Percentiles rank a stretch among this genome's conserved stretches.
Evolutionary conservation across 1,139 yeast genomes (phyloP).

Genomic region (Eremothecium cymbalariae): DNA sequence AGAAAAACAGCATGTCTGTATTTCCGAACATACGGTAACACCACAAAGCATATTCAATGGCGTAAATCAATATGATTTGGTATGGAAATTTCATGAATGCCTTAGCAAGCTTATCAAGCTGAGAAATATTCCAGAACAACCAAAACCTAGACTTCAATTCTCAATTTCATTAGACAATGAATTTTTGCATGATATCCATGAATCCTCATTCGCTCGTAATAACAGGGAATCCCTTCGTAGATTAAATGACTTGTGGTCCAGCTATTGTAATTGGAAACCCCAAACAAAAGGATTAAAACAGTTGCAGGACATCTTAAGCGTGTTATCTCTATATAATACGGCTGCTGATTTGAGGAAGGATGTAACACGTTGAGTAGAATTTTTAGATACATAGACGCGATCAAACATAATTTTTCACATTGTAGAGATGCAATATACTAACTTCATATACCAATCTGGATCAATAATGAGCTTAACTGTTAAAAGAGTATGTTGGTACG

Average conservation of each 20-base stretch:
- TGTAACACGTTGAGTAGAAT: constrained; percentile 6
- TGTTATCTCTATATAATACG: constrained; percentile 23
- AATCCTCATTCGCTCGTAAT: constrained; percentile 17
- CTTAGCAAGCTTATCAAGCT: constrained; percentile 23
- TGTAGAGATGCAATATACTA: no score
- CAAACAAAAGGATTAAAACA: constrained; percentile 29
- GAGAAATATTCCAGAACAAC: constrained; percentile 24
- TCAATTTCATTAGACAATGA: constrained; percentile 17
- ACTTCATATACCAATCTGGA: no score
- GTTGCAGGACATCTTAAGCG: constrained; percentile 27
- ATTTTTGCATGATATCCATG: constrained; percentile 11
- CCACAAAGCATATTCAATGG: constrained; percentile 26
- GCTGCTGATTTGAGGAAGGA: constrained; percentile 9
- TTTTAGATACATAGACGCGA: no score
- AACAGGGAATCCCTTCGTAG: constrained; percentile 21
- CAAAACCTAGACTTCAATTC: constrained; percentile 14
- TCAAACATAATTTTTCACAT: no score
- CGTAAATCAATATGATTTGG: constrained; percentile 30
- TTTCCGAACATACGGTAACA: constrained; percentile 18
- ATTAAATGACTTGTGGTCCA: constrained; percentile 23
- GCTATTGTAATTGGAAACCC: constrained; percentile 29
- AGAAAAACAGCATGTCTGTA: constrained; percentile 17
- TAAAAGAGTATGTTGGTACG: constrained; percentile 14
- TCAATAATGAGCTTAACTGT: constrained; percentile 6
- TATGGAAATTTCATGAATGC: constrained; percentile 32